Conservation (phyloP, 352 stramenopile species). For the Pythium rhizo-oryzae region DNA sequence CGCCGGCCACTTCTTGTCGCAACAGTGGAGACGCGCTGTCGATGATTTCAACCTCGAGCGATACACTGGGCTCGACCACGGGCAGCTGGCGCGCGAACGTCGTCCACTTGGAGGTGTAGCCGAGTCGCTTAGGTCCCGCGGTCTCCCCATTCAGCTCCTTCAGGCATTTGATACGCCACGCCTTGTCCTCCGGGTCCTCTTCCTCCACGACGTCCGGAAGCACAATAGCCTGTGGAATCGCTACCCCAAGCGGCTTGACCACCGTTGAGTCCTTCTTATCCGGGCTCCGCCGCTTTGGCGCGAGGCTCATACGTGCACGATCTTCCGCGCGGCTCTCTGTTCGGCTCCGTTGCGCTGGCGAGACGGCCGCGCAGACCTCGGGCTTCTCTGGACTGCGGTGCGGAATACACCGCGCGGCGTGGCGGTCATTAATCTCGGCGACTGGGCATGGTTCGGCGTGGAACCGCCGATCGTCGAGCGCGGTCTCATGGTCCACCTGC, state of each 20-base stretch:
- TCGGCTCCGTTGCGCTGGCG: slow-evolving; percentile 10
- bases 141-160: slow-evolving; percentile 19
- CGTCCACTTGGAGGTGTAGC: slow-evolving; percentile 1
- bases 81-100: slow-evolving; percentile 11
- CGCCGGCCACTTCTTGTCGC: slow-evolving; percentile 13
- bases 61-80: slow-evolving; percentile 15
- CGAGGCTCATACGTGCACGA: slow-evolving; percentile 16
- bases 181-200: slow-evolving; percentile 20
- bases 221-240: slow-evolving; percentile 23
- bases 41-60: slow-evolving; percentile 25
- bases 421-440: slow-evolving; percentile 41
- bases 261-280: slow-evolving; percentile 6
- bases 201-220: slow-evolving; percentile 16
- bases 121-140: not conserved
- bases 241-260: slow-evolving; percentile 9
- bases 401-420: slow-evolving; percentile 50
- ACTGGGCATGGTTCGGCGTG: slow-evolving; percentile 29
- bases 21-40: slow-evolving; percentile 16
- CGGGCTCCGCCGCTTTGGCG: slow-evolving; percentile 12
- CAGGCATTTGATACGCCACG: slow-evolving; percentile 23
- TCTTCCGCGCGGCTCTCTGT: slow-evolving; percentile 14
- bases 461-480: slow-evolving; percentile 28
- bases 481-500: slow-evolving; percentile 28
- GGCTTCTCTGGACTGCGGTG: slow-evolving; percentile 38
- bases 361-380: not conserved